These are phyloP conservation scores for Oryza brachyantha DNA, from an alignment of 176 grass and related monocot genomes.

Conservation along the genomic window DNA sequence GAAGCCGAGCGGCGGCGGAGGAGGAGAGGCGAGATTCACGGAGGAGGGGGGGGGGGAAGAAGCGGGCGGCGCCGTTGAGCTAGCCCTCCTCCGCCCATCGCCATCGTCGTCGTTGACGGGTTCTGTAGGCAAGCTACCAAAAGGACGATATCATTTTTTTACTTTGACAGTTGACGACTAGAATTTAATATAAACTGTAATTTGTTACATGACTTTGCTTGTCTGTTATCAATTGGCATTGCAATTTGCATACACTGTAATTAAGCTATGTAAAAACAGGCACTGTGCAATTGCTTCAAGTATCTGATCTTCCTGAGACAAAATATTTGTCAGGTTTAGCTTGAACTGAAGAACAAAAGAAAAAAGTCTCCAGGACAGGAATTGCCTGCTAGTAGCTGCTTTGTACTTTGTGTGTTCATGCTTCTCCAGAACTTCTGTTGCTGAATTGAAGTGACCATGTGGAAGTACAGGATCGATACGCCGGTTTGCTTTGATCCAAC, in stretches of 20 bases:
- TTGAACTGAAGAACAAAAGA: conserved; percentile 56
- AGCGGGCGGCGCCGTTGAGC: too few relatives aligned
- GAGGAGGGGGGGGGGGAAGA: too few relatives aligned
- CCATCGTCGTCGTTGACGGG: too few relatives aligned
- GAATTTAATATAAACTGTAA: background rate
- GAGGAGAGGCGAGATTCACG: too few relatives aligned
- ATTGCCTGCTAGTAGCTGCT: background rate
- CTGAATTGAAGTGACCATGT: background rate
- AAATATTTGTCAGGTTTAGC: conserved; percentile 42
- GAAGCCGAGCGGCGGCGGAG: too few relatives aligned
- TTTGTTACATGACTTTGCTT: background rate
- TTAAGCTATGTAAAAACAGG: background rate
- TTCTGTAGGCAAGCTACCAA: background rate
- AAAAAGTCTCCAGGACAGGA: background rate
- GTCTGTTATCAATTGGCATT: background rate
- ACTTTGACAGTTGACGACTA: background rate
- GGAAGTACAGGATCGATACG: background rate
- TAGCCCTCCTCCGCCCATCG: too few relatives aligned
- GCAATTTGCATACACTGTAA: background rate
- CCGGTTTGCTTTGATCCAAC: background rate
- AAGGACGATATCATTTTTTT: background rate
- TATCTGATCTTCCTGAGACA: background rate
- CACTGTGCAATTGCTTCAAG: background rate
- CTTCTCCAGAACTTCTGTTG: too few relatives aligned
- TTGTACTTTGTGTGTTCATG: background rate